phyloP scores from a whole-genome alignment of 1,284 basidiomycete genomes.

The Trametes sp. region DNA sequence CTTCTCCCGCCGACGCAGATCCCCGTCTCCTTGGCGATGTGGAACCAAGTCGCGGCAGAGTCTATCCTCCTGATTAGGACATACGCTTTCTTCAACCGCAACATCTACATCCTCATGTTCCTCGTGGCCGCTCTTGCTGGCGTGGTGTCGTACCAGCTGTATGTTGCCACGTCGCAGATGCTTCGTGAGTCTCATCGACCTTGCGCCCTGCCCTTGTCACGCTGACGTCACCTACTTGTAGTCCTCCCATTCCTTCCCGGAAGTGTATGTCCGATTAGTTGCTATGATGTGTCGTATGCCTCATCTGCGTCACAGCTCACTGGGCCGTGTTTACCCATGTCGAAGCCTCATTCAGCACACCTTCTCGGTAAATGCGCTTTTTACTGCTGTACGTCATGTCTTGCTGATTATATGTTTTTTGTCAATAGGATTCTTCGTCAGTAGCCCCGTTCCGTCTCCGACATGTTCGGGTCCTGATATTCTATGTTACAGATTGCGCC shows the following conservation, averaged over 20 bases:
- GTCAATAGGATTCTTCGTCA: conserved; percentile 80
- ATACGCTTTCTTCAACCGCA: conserved; percentile 84
- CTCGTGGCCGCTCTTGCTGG: conserved; percentile 70
- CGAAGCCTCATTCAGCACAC: conserved; percentile 80
- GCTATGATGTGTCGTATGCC: not conserved
- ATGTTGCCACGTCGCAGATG: conserved; percentile 79
- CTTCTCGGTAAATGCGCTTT: conserved; percentile 61
- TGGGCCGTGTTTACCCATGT: conserved; percentile 79
- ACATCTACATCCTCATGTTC: conserved; percentile 59
- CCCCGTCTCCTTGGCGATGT: conserved; percentile 80
- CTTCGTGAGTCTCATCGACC: conserved; percentile 54
- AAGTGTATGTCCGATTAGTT: conserved; percentile 34
- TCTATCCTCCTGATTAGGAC: conserved; percentile 81
- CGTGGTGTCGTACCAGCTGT: conserved; percentile 79
- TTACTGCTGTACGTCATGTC: not conserved
- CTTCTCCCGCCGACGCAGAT: conserved; percentile 50
- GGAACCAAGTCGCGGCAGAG: conserved; percentile 85
- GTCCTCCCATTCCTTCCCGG: conserved; percentile 68
- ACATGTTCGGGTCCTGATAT: not conserved
- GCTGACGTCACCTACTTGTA: conserved; percentile 36
- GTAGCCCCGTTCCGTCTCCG: conserved; percentile 33
- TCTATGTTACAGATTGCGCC: conserved; percentile 66
- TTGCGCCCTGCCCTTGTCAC: too few relatives aligned
- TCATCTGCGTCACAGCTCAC: conserved; percentile 43
- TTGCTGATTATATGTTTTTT: conserved; percentile 18